Base-by-base conservation (phyloP, 2,329 filamentous ascomycete genomes). In the Zopfia rhizophila region DNA sequence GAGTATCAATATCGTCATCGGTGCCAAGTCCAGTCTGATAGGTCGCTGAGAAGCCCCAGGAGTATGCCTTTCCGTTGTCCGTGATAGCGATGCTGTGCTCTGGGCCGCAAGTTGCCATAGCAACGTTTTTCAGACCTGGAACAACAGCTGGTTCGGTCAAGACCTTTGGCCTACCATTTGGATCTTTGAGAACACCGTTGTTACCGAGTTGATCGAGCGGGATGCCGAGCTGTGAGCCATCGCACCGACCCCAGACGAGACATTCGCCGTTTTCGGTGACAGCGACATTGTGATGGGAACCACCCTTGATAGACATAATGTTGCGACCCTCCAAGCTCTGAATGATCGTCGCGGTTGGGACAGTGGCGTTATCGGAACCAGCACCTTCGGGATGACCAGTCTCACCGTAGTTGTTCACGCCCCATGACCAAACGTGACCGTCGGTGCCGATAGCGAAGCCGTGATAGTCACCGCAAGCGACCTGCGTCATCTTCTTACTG, bases 341-440 rank as follows among this genome's bases (percentile, higher is more conserved):
- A 18, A 96, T 82, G 38, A 87, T 75, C 29, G 82, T 83, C 3
- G 71, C 67, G 3, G 91, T 89, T 56, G 83, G 82, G 38, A 96
- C 82, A 51, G 87, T 84, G 23, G 87, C 87, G 55, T 88, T 85
- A 39, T 88, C 84, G 46, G 87, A 82, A 22, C 86, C 87, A 11
- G 82, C 85, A 41, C 80, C 78, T 30, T 83, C 79, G 12, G 78
- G 76, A 47, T 87, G 79, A 24, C 88, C 90, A 12, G 89, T 89
- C 75, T 96, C 87, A 53, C 87, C 89, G 70, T 89, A 95, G 73
- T 89, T 91, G 79, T 96, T 96, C 21, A 93, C 77, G 17, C 91
- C 91, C 90, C 91, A 96, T 0, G 86, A 83, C 72, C 85, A 94
- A 22, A 93, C 87, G 21, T 82, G 79, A 27, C 86, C 86, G 19